These are phyloP conservation scores for Orbilia oligospora DNA, from an alignment of 2,329 filamentous ascomycete genomes.

Conservation along the genomic window DNA sequence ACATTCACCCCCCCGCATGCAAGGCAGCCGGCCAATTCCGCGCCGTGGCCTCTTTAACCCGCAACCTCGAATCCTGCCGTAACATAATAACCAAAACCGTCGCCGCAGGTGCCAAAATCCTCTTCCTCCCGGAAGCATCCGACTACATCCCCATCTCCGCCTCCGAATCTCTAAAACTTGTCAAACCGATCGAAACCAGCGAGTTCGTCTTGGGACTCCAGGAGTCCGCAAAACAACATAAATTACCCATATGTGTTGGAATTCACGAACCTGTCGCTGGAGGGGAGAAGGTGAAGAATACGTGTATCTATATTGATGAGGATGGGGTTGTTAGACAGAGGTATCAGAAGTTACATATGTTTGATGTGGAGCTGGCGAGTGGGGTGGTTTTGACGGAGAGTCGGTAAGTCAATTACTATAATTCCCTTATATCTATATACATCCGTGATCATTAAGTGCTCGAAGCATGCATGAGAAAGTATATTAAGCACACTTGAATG, in stretches of 20 bases:
- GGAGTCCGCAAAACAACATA: constrained; percentile 75
- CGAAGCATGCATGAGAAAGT: no score
- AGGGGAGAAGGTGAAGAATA: constrained; percentile 74
- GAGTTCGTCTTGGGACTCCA: constrained; percentile 84
- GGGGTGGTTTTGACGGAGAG: constrained; percentile 76
- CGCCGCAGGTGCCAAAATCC: constrained; percentile 82
- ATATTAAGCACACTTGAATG: no score
- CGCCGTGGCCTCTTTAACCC: constrained; percentile 81
- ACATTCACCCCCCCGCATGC: not conserved
- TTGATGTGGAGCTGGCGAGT: constrained; percentile 77
- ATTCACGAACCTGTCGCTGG: constrained; percentile 82
- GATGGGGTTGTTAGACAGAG: constrained; percentile 73
- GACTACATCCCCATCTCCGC: constrained; percentile 85
- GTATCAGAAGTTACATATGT: constrained; percentile 93
- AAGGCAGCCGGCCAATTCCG: constrained; percentile 79
- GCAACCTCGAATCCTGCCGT: constrained; percentile 85
- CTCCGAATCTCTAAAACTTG: constrained; percentile 79
- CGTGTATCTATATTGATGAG: constrained; percentile 77
- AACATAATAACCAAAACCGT: constrained; percentile 80
- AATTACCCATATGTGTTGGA: constrained; percentile 84
- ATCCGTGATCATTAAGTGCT: no score
- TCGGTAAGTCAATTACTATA: constrained; percentile 66
- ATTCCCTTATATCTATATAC: no score
- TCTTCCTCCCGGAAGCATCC: constrained; percentile 92
- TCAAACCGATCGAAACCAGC: constrained; percentile 75